Conservation (phyloP, 176 grass and related monocot genomes). For the Melocanna baccifera region DNA sequence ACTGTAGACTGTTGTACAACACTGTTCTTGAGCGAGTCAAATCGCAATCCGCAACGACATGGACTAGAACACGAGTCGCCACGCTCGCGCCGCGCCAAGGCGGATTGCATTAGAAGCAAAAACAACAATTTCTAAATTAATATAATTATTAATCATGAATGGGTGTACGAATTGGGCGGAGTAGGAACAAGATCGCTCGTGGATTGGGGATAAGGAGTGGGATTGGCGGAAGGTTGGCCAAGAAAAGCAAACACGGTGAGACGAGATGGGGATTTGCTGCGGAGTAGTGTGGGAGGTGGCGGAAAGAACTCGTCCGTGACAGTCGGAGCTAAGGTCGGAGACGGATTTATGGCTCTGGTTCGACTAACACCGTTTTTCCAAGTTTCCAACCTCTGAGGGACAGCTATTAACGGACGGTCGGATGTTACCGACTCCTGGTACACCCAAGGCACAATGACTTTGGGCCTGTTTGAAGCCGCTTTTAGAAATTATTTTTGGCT, state of each 20-base stretch:
- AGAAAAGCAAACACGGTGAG: neutral
- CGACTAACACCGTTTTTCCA: neutral
- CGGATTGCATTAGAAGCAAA: neutral
- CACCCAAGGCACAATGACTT: no score
- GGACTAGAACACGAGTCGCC: no score
- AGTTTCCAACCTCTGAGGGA: no score
- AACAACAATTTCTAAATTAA: no score
- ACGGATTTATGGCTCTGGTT: neutral
- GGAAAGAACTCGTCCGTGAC: neutral
- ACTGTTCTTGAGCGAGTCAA: neutral
- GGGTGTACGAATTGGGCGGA: no score
- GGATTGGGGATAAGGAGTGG: neutral
- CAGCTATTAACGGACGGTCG: neutral
- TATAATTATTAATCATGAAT: no score
- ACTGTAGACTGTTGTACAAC: conserved; percentile 18
- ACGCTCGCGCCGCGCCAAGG: neutral
- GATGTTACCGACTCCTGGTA: no score
- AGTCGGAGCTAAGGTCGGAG: neutral
- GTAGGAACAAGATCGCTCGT: no score
- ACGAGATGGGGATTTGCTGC: neutral
- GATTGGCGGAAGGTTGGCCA: neutral
- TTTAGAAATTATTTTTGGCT: no score
- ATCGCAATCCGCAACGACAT: no score
- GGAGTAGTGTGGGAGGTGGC: neutral
- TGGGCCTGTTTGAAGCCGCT: no score